A percentile compares a stretch with the other conserved stretches of the same genome.
phyloP scores from a whole-genome alignment of 208 protist species.

The Trypanosoma rangeli region DNA sequence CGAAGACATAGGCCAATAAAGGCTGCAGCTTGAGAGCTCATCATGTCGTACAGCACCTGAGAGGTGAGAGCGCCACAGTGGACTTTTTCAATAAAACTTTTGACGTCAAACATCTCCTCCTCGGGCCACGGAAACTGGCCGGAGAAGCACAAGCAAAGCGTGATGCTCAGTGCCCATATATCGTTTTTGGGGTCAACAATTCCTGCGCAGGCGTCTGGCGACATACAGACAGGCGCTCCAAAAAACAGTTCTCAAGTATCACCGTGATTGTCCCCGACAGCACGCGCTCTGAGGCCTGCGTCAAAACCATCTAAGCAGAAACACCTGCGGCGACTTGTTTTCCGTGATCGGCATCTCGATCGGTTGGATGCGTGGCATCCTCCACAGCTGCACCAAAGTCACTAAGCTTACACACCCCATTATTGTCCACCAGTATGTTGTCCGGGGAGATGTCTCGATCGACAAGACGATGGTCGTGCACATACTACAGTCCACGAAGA shows the following conservation, averaged over 20 bases:
- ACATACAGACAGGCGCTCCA: conserved; percentile 82
- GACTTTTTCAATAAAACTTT: conserved; percentile 42
- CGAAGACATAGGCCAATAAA: conserved; percentile 57
- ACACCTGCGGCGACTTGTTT: not conserved
- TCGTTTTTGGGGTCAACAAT: conserved; percentile 61
- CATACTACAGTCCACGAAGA: conserved; percentile 59
- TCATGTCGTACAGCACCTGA: conserved; percentile 25
- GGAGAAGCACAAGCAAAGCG: conserved; percentile 65
- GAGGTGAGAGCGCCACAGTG: conserved; percentile 28
- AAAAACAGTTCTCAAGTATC: conserved; percentile 28
- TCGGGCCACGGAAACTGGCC: conserved; percentile 58
- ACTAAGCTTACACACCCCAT: conserved; percentile 68
- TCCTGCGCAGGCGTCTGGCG: conserved; percentile 69
- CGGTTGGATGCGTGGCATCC: conserved; percentile 18
- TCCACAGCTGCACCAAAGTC: conserved; percentile 71
- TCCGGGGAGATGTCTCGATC: conserved; percentile 79
- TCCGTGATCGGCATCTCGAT: not conserved
- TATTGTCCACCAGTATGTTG: conserved; percentile 75
- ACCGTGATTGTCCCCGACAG: not conserved
- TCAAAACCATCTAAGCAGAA: not conserved
- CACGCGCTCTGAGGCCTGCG: not conserved
- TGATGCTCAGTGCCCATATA: conserved; percentile 81
- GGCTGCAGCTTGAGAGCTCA: conserved; percentile 27
- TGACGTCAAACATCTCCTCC: conserved; percentile 33
- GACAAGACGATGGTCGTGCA: conserved; percentile 62